These are phyloP conservation scores for Herpotrichia juniperi DNA, from an alignment of 2,329 filamentous ascomycete genomes.

Conservation along the genomic window DNA sequence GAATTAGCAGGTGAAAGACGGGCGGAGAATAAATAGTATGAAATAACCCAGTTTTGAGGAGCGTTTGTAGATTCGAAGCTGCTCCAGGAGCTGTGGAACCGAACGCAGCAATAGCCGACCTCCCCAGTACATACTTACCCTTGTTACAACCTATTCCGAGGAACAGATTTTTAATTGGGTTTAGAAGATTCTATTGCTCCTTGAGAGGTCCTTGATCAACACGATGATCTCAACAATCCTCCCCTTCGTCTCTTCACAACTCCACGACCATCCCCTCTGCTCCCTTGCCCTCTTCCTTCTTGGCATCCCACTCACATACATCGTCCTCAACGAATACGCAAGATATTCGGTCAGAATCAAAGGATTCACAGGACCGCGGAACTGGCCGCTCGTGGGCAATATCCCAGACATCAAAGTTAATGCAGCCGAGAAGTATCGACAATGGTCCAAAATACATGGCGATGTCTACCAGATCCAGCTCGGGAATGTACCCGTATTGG, in stretches of 20 bases:
- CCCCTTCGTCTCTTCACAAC: constrained; percentile 27
- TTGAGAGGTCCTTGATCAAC: not conserved
- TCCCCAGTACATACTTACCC: no score
- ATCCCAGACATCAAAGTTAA: constrained; percentile 51
- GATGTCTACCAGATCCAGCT: constrained; percentile 55
- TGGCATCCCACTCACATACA: constrained; percentile 39
- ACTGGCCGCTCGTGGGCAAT: constrained; percentile 50
- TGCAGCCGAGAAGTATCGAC: constrained; percentile 50
- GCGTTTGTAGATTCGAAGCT: not conserved
- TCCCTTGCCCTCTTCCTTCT: constrained; percentile 27
- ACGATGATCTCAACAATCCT: constrained; percentile 37
- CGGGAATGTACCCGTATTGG: constrained; percentile 52
- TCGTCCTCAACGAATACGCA: constrained; percentile 45
- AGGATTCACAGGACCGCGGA: constrained; percentile 46
- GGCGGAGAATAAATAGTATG: not conserved
- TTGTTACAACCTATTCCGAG: no score
- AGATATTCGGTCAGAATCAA: constrained; percentile 44
- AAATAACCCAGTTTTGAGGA: not conserved
- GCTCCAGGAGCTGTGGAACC: not conserved
- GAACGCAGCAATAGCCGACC: not conserved
- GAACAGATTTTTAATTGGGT: no score
- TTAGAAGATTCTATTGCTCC: not conserved
- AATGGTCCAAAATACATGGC: constrained; percentile 50
- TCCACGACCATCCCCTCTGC: constrained; percentile 31
- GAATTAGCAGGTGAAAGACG: not conserved